phyloP scores from a whole-genome alignment of 2,329 filamentous ascomycete genomes.

The Neopestalotiopsis clavispora region DNA sequence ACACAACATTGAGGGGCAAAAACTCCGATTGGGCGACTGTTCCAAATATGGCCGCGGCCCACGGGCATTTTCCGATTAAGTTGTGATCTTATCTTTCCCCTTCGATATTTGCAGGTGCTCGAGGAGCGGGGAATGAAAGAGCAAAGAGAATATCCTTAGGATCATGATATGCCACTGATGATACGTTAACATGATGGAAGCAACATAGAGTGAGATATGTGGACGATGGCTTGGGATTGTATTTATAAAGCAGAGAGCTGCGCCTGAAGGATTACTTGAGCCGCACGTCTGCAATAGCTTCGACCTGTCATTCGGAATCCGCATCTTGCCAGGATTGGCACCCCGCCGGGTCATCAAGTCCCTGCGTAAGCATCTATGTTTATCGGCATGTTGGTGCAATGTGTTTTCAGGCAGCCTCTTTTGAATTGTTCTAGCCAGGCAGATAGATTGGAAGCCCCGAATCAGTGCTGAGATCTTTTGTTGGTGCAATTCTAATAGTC shows the following conservation, averaged over 20 bases:
- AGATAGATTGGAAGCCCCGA: too few species aligned
- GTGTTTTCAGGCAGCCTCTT: background rate
- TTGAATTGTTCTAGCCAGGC: too few species aligned
- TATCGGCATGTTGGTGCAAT: background rate
- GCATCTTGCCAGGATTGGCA: background rate
- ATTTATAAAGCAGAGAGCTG: background rate
- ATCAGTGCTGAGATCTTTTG: too few species aligned
- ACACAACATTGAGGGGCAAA: background rate
- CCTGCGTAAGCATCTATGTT: background rate
- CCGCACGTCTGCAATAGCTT: background rate
- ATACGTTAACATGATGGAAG: too few species aligned
- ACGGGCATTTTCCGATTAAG: background rate
- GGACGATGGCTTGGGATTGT: too few species aligned
- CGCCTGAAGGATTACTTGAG: background rate
- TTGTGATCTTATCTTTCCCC: background rate
- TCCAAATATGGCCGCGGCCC: background rate
- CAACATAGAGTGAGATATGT: too few species aligned
- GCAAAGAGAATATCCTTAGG: too few species aligned
- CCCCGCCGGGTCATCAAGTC: background rate
- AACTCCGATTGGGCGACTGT: background rate
- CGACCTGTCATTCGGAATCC: background rate
- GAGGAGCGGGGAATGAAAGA: too few species aligned
- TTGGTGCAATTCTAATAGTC: too few species aligned
- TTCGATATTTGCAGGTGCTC: too few species aligned
- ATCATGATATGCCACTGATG: too few species aligned